A percentile compares a stretch with the other conserved stretches of the same genome.
Evolutionary conservation across 129 eudicot genomes (phyloP).

Genomic region (Rutidosis leptorrhynchoides): DNA sequence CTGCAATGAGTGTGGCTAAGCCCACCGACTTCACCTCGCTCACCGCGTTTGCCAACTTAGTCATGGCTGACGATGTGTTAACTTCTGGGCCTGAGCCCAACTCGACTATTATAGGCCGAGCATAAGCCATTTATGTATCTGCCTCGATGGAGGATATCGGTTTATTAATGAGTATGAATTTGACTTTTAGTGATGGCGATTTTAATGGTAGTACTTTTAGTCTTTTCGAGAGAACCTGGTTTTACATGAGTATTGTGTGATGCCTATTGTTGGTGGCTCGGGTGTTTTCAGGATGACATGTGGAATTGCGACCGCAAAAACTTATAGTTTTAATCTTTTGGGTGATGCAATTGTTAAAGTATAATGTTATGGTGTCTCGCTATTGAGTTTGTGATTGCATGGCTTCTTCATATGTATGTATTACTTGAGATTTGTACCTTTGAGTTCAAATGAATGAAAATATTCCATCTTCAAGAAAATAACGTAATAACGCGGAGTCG

Average conservation of each 20-base stretch:
- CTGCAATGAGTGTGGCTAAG: conserved; percentile 37
- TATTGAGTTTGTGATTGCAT: conserved; percentile 25
- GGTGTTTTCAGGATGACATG: conserved; percentile 52
- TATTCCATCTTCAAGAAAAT: neutral
- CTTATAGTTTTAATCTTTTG: conserved; percentile 22
- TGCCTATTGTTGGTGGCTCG: conserved; percentile 56
- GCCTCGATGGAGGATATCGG: conserved; percentile 37
- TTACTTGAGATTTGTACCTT: neutral
- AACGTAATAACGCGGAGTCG: no score
- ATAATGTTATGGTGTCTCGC: conserved; percentile 34
- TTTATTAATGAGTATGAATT: conserved; percentile 35
- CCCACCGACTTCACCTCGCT: conserved; percentile 28
- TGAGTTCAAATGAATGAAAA: neutral
- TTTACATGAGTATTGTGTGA: conserved; percentile 39
- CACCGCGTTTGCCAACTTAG: conserved; percentile 36
- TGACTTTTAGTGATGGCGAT: conserved; percentile 35
- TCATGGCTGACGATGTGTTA: conserved; percentile 42
- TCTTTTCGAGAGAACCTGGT: conserved; percentile 41
- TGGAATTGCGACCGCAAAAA: conserved; percentile 43
- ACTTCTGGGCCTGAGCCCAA: conserved; percentile 38
- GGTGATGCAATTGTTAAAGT: conserved; percentile 38
- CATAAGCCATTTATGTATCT: conserved; percentile 43
- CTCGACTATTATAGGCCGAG: conserved; percentile 41
- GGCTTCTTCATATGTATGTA: neutral
- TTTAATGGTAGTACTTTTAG: conserved; percentile 49